Evolutionary conservation across 2,329 filamentous ascomycete species (phyloP).

Genomic region (Pyricularia sp.): DNA sequence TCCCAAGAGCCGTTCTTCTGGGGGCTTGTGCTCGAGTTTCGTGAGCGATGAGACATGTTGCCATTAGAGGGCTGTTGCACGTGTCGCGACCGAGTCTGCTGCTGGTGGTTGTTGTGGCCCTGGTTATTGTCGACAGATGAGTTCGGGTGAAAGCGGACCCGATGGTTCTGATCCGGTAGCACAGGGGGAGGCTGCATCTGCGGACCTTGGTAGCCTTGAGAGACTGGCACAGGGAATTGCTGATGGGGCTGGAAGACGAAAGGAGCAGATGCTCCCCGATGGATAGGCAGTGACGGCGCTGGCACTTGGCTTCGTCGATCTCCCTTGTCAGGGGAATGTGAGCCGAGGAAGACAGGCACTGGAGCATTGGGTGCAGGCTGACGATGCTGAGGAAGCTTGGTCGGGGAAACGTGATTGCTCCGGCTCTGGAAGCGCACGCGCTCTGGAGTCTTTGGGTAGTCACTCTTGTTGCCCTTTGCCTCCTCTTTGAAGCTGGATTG

Average conservation of each 20-base stretch:
- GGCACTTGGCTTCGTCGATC: neutral
- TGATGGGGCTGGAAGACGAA: neutral
- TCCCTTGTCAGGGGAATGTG: neutral
- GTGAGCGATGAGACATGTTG: neutral
- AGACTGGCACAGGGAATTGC: neutral
- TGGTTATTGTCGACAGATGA: neutral
- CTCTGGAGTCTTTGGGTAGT: neutral
- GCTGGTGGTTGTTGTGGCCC: neutral
- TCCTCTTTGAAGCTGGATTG: neutral
- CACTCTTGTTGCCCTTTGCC: neutral
- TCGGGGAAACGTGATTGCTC: neutral
- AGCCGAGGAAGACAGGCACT: neutral
- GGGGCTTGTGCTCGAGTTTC: neutral
- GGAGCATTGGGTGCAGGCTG: no score
- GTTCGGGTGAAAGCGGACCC: neutral
- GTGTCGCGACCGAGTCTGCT: neutral
- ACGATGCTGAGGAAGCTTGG: neutral
- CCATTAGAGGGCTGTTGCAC: neutral
- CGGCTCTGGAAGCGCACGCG: neutral
- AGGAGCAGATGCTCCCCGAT: neutral
- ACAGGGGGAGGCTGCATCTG: neutral
- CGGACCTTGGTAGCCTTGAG: neutral
- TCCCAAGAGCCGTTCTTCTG: conserved; percentile 1
- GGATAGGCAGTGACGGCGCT: neutral
- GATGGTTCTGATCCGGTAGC: neutral